Base-by-base conservation (phyloP, 257 asterid species). In the Gentiana dahurica region DNA sequence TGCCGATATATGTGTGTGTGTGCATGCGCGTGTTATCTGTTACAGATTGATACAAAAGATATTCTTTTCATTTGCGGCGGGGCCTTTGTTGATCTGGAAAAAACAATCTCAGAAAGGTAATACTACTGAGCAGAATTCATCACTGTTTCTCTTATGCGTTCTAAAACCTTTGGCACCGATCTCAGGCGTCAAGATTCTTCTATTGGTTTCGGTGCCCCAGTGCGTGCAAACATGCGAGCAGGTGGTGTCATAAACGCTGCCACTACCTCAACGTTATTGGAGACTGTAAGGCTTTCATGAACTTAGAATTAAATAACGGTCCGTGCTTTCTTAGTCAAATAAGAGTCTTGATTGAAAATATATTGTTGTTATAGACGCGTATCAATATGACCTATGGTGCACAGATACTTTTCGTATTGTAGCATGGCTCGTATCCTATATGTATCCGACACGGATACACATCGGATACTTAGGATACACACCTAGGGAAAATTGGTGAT, bases 171-270 rank as follows among this genome's bases (percentile, higher is more conserved):
- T 56, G 53, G 32, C 46, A 62, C 59, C 67, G 64, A 48, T 73
- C 65, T 55, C 94, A 92, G 98, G 72, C 98, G 95, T 38, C 98
- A 92, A 59, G 98, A 92, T 81, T 92, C 98, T 59, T 92, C 98
- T 9, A 92, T 92, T 59, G 98, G 98, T 47, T 92, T 92, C 65
- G 95, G n/a, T 44, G 98, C 97, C 36, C 94, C 95, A 13, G 93
- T 92, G 34, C 97, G 98, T 32, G 81, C 94, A 67, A 92, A 92
- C 78, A 85, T 92, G 94, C 85, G 98, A 75, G 76, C 84, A 12
- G 88, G 90, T 44, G 72, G 79, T 61, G 74, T 88, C 44, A 85
- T 85, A 43, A 81, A 76, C 67, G 93, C 95, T 68, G 84, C 81
- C 51, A 90, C 88, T 63, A 83, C 97, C 11, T 92, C 98, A 69